phyloP scores from a whole-genome alignment of 129 eudicot species.

The Pittosporum tobira region DNA sequence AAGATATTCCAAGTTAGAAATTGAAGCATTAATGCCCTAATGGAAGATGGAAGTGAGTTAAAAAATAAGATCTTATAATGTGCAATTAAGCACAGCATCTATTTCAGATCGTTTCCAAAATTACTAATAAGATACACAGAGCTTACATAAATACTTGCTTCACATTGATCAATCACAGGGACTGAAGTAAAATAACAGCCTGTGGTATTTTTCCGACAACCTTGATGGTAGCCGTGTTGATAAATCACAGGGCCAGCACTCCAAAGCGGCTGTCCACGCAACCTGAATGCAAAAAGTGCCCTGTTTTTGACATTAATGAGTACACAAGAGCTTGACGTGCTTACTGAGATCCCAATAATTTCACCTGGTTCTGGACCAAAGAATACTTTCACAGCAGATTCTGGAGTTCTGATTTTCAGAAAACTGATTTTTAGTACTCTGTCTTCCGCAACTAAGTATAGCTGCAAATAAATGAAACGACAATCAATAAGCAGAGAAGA shows the following conservation, averaged over 20 bases:
- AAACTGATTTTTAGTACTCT: constrained; percentile 48
- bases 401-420: constrained; percentile 26
- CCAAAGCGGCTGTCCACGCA: constrained; percentile 60
- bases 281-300: constrained; percentile 67
- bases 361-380: constrained; percentile 59
- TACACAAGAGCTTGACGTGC: constrained; percentile 56
- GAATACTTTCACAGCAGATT: constrained; percentile 51
- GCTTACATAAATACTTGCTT: constrained; percentile 80
- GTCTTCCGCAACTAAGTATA: constrained; percentile 76
- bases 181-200: constrained; percentile 63
- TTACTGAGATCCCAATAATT: constrained; percentile 62
- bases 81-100: neutral
- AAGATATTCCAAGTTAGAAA: neutral
- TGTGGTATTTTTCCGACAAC: constrained; percentile 57
- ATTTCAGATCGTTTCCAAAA: neutral
- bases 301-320: constrained; percentile 47
- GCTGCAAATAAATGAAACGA: constrained; percentile 31
- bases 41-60: neutral
- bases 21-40: no score
- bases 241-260: constrained; percentile 53
- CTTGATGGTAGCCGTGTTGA: constrained; percentile 65
- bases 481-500: neutral
- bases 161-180: constrained; percentile 81
- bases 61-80: neutral
- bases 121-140: constrained; percentile 1